phyloP scores from a whole-genome alignment of 768 basidiomycete genomes.

The Russula brevipes region DNA sequence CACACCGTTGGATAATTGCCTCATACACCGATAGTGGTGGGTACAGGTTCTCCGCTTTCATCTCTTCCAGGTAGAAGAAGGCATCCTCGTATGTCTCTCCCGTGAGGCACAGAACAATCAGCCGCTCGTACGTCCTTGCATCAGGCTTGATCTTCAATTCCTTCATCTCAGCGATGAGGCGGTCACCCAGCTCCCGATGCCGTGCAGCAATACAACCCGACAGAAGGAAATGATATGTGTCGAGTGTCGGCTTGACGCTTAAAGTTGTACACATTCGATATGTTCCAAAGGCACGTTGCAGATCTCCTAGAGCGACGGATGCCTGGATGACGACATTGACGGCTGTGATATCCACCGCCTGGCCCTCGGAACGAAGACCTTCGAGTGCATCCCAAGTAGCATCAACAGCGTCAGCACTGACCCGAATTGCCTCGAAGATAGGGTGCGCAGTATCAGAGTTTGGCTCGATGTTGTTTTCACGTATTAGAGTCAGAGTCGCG shows the following conservation, averaged over 20 bases:
- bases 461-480: constrained; percentile 46
- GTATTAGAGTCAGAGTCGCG: constrained; percentile 54
- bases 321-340: constrained; percentile 67
- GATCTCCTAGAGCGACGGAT: constrained; percentile 52
- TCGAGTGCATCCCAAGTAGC: constrained; percentile 59
- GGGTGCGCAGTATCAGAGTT: constrained; percentile 48
- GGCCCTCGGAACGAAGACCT: constrained; percentile 49
- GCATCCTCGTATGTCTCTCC: constrained; percentile 77
- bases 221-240: constrained; percentile 67
- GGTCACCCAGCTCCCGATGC: constrained; percentile 64
- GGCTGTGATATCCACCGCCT: constrained; percentile 50
- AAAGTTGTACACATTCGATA: constrained; percentile 61
- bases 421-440: constrained; percentile 45
- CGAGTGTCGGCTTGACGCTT: constrained; percentile 49
- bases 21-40: constrained; percentile 56
- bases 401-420: constrained; percentile 53
- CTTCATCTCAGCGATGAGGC: constrained; percentile 63
- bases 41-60: constrained; percentile 59
- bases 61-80: constrained; percentile 84
- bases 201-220: constrained; percentile 53
- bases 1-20: constrained; percentile 54
- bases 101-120: constrained; percentile 66
- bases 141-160: constrained; percentile 50
- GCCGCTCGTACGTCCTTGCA: constrained; percentile 54
- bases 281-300: constrained; percentile 73